Percentiles rank a stretch among this genome's conserved stretches.
Evolutionary conservation across 495 filamentous ascomycete species (phyloP).

Genomic region (Xylaria castorea): DNA sequence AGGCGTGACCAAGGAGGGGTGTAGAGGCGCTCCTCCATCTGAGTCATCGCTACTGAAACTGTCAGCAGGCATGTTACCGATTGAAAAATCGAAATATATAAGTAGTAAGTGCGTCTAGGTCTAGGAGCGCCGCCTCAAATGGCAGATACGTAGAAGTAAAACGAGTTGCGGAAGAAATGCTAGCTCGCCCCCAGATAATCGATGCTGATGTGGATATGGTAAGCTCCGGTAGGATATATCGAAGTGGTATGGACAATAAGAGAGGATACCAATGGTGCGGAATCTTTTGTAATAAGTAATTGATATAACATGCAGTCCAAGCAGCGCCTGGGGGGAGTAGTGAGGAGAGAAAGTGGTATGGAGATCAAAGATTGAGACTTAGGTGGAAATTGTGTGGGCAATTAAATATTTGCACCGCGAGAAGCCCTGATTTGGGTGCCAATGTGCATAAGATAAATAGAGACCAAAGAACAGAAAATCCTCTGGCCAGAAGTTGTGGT

Average conservation of each 20-base stretch:
- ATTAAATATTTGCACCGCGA: not conserved
- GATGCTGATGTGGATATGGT: not conserved
- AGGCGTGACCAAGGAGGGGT: constrained; percentile 13
- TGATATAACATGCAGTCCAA: not conserved
- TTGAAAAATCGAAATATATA: not conserved
- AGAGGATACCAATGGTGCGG: not conserved
- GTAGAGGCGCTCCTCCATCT: constrained; percentile 16
- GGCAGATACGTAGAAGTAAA: not conserved
- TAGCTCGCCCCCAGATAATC: not conserved
- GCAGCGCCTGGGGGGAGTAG: not conserved
- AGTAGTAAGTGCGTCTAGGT: not conserved
- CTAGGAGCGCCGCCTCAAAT: not conserved
- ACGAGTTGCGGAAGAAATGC: not conserved
- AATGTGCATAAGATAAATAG: not conserved
- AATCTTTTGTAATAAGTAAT: not conserved
- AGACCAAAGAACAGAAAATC: not conserved
- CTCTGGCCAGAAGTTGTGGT: not conserved
- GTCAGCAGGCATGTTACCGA: constrained; percentile 5
- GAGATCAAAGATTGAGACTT: not conserved
- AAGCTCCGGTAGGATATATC: not conserved
- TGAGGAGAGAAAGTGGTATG: not conserved
- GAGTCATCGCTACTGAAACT: constrained; percentile 19
- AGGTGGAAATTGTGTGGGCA: not conserved
- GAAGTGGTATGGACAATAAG: not conserved
- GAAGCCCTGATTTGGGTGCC: not conserved